Conservation (phyloP, 805 yeast species). For the Candida boleticola region DNA sequence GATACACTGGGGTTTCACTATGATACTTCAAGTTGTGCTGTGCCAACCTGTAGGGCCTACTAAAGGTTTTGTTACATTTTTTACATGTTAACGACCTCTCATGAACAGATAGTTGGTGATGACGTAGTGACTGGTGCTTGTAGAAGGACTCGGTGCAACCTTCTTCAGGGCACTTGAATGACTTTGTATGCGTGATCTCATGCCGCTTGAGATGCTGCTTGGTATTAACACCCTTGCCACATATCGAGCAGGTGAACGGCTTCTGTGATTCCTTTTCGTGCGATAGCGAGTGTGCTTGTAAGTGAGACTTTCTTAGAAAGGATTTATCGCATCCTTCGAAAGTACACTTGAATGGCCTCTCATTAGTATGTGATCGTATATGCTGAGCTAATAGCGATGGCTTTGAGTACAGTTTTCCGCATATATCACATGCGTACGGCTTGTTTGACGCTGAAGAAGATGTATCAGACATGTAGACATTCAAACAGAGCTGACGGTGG, state of each 20-base stretch:
- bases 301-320: constrained; percentile 76
- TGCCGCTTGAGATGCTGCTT: constrained; percentile 82
- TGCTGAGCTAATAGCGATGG: constrained; percentile 87
- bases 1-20: constrained; percentile 50
- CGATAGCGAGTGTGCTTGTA: constrained; percentile 69
- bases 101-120: constrained; percentile 68
- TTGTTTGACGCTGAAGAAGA: constrained; percentile 41
- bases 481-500: neutral
- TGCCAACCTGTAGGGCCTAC: constrained; percentile 61
- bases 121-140: constrained; percentile 72
- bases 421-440: constrained; percentile 65
- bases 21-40: constrained; percentile 70
- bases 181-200: constrained; percentile 70
- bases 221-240: constrained; percentile 82
- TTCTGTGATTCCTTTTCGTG: constrained; percentile 55
- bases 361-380: constrained; percentile 71
- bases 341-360: constrained; percentile 71
- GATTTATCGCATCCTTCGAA: constrained; percentile 55
- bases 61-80: constrained; percentile 62
- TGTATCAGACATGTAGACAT: constrained; percentile 3
- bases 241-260: constrained; percentile 69
- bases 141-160: constrained; percentile 68
- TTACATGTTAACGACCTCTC: constrained; percentile 52
- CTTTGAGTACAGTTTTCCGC: constrained; percentile 73
- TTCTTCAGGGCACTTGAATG: constrained; percentile 58